Base-by-base conservation (phyloP, 2,329 filamentous ascomycete species). In the Aureobasidium sp. region DNA sequence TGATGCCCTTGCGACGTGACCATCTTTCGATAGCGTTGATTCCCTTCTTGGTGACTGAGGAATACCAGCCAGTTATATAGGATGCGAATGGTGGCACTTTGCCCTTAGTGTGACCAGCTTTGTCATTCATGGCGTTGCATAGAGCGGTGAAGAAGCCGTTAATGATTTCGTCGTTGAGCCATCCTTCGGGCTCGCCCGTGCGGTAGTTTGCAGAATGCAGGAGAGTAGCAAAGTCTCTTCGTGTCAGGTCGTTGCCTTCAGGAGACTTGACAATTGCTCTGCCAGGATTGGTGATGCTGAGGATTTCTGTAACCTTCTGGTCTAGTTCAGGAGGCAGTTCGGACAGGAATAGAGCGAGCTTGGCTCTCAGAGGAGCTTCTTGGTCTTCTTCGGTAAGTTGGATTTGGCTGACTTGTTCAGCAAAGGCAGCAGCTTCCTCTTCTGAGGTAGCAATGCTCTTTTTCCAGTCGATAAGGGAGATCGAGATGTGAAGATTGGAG, bases 111-210 rank as follows among this genome's bases (percentile, higher is more conserved):
- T 73, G 72, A 29, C 84, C 84, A 32, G 79, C 80, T 36, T 80
- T 75, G 63, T 79, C 74, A 69, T 88, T 87, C 68, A 72, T 77
- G 55, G 76, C 77, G 60, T 80, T 64, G 27, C 86, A 84, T 15
- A 91, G 75, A 69, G 84, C 82, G 32, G 80, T 74, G 29, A 91
- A 78, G 52, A 84, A 83, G 15, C 83, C 83, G 67, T 90, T 89
- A 67, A 93, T 83, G 56, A 88, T 83, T 67, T 89, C 86, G 71
- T 92, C 89, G 66, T 92, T 91, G 7, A 93, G 80, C 89, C 89
- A 93, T 32, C 78, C 78, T 72, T 20, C 77, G 77, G 17, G 87
- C 20, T 57, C 61, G 20, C 56, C 78, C 8, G 66, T 65, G 46
- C 72, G 72, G 36, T 69, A 70, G 66, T 73, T 72, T 17, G 66